Evolutionary conservation across 768 basidiomycete genomes (phyloP), one percentile per base, ranked within the genome.

Genomic region (Tricholoma sp.): DNA sequence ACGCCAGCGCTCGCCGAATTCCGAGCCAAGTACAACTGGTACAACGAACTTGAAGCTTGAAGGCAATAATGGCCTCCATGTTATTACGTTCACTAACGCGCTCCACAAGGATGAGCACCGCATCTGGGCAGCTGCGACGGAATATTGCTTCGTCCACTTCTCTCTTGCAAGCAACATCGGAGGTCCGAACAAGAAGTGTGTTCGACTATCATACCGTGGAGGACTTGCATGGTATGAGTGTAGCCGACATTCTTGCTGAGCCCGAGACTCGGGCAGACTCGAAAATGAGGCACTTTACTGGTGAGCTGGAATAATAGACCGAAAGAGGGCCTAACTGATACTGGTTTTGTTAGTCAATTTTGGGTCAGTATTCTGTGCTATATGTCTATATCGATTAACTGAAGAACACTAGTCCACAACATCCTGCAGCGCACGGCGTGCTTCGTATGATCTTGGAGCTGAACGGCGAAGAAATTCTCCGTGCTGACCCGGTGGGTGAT

Each of bases 341-440:
- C 53, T 65, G 32, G 41, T 49, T 21, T 47, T 27, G 31, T 60
- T 22, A 94, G 94, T 98, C 64, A 98, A 98, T 79, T 97, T 97
- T 70, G 95, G 91, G 88, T 77, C 83, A 79, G 86, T 83, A 32
- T 53, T 45, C 21, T 27, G 32, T 41, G 19, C 34, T 54, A 10
- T 50, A 9, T 9, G 0, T 6, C 6, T 29, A 41, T 27, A 41
- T 37, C 29, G 19, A 31, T 41, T 50, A n/a, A 49, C 41, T 46
- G 60, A 11, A 34, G 16, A 49, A 52, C 59, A 57, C 63, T 32
- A 89, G 92, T 60, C 96, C 96, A 54, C 96, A 99, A 71, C 96
- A 99, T 77, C 96, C 96, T 55, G 97, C 97, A 55, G 97, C 97
- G 14, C 97, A 99, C 71, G 97, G 97, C 68, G 97, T 99, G 72